Percentiles rank a stretch among this genome's conserved stretches.
Evolutionary conservation across 139 green algal species (phyloP).

Genomic region (Raphidocelis subcapitata): DNA sequence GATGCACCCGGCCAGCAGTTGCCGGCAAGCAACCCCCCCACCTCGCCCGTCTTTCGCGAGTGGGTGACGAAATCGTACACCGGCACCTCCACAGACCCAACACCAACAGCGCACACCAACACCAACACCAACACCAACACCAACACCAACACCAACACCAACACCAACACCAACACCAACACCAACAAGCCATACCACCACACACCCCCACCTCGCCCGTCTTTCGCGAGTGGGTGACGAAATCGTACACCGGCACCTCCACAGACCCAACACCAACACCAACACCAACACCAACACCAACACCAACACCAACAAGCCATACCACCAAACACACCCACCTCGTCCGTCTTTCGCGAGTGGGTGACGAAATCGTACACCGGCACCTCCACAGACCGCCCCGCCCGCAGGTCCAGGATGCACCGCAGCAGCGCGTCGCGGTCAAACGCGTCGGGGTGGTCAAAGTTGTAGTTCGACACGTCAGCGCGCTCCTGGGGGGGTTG

Average conservation of each 20-base stretch:
- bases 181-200: too few species aligned
- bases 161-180: too few species aligned
- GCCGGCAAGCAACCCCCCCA: too few species aligned
- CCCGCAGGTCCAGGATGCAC: slow-evolving; percentile 50
- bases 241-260: slow-evolving; percentile 96
- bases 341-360: slow-evolving; percentile 68
- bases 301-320: too few species aligned
- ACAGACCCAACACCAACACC: too few species aligned
- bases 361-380: slow-evolving; percentile 94
- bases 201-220: slow-evolving; percentile 26
- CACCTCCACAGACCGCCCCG: slow-evolving; percentile 72
- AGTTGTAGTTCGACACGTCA: slow-evolving; percentile 71
- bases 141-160: too few species aligned
- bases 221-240: slow-evolving; percentile 75
- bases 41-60: slow-evolving; percentile 49
- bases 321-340: too few species aligned
- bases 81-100: slow-evolving; percentile 81
- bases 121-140: too few species aligned
- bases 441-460: slow-evolving; percentile 88
- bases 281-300: too few species aligned
- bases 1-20: too few species aligned
- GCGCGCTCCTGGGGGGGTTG: not conserved
- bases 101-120: too few species aligned
- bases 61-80: slow-evolving; percentile 95
- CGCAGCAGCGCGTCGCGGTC: slow-evolving; percentile 65